phyloP scores from a whole-genome alignment of 1,139 yeast genomes.

The Sugiyamaella japonica region DNA sequence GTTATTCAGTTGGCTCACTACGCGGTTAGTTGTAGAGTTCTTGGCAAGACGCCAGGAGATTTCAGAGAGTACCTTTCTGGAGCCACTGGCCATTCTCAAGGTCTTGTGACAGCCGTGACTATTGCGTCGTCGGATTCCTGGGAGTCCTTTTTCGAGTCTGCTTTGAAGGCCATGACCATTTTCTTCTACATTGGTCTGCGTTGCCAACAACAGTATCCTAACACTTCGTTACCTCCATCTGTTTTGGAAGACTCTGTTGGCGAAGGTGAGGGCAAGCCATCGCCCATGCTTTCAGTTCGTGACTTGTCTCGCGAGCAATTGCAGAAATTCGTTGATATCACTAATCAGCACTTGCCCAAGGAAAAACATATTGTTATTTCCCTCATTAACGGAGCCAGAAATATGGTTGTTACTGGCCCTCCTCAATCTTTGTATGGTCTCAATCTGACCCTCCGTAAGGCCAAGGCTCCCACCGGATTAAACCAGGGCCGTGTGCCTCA shows the following conservation, averaged over 20 bases:
- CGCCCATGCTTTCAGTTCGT: constrained; percentile 95
- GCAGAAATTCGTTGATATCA: constrained; percentile 72
- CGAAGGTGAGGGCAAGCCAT: constrained; percentile 94
- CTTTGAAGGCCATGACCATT: constrained; percentile 77
- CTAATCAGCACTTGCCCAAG: constrained; percentile 88
- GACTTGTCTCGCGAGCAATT: constrained; percentile 82
- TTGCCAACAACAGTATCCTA: constrained; percentile 86
- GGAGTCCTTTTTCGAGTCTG: constrained; percentile 72
- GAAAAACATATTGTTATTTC: constrained; percentile 92
- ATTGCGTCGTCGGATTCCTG: constrained; percentile 83
- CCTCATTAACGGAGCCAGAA: constrained; percentile 91
- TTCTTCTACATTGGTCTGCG: constrained; percentile 93
- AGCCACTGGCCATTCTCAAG: constrained; percentile 98
- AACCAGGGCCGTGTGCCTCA: constrained; percentile 94
- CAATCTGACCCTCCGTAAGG: constrained; percentile 85
- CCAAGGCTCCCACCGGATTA: constrained; percentile 90
- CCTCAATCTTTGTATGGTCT: constrained; percentile 98
- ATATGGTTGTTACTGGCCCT: constrained; percentile 95
- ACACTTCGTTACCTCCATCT: constrained; percentile 91
- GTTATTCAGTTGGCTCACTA: constrained; percentile 93
- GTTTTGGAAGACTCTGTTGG: constrained; percentile 90
- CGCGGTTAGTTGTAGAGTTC: constrained; percentile 78
- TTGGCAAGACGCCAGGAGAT: constrained; percentile 90
- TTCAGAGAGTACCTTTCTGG: constrained; percentile 71
- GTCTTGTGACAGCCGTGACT: constrained; percentile 90